Base-by-base conservation (phyloP, 345 rosid species). In the Balakata baccata region DNA sequence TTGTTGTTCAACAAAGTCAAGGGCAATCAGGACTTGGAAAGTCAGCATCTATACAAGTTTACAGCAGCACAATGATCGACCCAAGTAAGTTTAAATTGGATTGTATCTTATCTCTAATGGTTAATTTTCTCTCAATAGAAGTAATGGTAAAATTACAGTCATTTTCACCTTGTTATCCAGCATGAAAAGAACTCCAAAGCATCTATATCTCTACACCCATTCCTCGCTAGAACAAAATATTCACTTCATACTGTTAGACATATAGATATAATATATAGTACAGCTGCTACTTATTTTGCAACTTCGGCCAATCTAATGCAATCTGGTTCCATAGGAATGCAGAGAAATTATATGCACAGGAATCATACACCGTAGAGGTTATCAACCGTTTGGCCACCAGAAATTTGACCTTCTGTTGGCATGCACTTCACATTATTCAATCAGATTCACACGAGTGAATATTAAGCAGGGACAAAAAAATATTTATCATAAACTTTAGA, bases 21-120 rank as follows among this genome's bases (percentile, higher is more conserved):
- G 83, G 85, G 45, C 75, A 76, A 54, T 79, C 94, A 29, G 85
- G 82, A 37, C 89, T 90, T 23, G 83, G 88, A 72, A 89, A 75
- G 77, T 84, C 86, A 72, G 84, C 86, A 46, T 78, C 74, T 9
- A 64, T 87, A 38, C 86, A 25, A 78, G 71, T 86, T 58, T 81
- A 80, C 68, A 86, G 91, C 68, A 12, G 84, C 74, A 77, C 85
- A 1, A 6, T 51, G n/a, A 41, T 89, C 3, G 87, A 87, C 60
- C 81, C 80, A 4, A 64, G 94, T 87, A 85, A 78, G 89, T 77
- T 47, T 47, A 63, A 51, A 25, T 7, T 23, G 13, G 18, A 51
- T n/a, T 20, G n/a, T 18, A 25, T 56, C 62, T 8, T 54, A 29
- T 61, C 56, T 60, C 45, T 14, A 45, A 29, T 60, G 17, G 8